A percentile compares a stretch with the other conserved stretches of the same genome.
These are phyloP conservation scores for Arxiozyma bovina DNA, from an alignment of 1,139 yeast genomes.

Conservation along the genomic window DNA sequence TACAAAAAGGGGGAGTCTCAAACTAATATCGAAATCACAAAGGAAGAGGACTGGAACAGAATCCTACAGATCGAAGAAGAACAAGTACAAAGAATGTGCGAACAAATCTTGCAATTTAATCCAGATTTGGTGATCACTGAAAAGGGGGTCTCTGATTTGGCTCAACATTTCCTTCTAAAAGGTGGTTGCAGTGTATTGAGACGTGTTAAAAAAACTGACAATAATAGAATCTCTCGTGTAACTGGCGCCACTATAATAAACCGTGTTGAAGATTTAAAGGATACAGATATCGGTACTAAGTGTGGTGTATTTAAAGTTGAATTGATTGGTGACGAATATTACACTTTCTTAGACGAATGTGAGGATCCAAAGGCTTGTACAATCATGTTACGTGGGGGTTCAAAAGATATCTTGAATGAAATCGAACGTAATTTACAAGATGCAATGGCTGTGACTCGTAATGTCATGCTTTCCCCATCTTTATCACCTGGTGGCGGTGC, in stretches of 20 bases:
- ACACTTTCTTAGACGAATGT: conserved; percentile 76
- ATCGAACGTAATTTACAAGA: conserved; percentile 95
- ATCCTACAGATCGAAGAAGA: conserved; percentile 95
- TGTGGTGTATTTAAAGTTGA: conserved; percentile 92
- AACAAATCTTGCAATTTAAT: conserved; percentile 70
- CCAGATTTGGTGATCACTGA: conserved; percentile 96
- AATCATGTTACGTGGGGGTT: conserved; percentile 85
- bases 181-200: conserved; percentile 90
- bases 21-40: conserved; percentile 93
- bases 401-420: conserved; percentile 92
- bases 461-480: conserved; percentile 89
- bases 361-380: conserved; percentile 89
- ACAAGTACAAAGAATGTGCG: conserved; percentile 84
- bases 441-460: conserved; percentile 97
- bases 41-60: conserved; percentile 95
- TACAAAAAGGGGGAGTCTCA: conserved; percentile 99
- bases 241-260: conserved; percentile 97
- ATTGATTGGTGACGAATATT: conserved; percentile 95
- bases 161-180: conserved; percentile 90
- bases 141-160: conserved; percentile 96
- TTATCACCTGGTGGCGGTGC: conserved; percentile 99
- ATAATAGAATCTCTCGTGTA: conserved; percentile 93
- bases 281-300: conserved; percentile 75
- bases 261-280: conserved; percentile 89
- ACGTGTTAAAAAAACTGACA: conserved; percentile 92